Evolutionary conservation across 1,284 basidiomycete genomes (phyloP).

Genomic region (Sphaerobolus stellatus): DNA sequence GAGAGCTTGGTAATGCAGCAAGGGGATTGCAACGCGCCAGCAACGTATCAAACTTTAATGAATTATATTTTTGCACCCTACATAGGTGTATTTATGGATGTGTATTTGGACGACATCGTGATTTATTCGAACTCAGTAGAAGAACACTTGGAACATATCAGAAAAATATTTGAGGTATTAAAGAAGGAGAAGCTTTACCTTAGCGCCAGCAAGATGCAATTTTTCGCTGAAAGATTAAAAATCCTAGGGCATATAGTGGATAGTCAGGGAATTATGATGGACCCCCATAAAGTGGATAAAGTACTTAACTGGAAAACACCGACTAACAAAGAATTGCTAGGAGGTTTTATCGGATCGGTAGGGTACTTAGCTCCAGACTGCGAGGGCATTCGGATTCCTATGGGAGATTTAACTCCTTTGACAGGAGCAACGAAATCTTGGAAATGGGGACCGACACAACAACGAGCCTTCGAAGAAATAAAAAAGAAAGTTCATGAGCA

Average conservation of each 20-base stretch:
- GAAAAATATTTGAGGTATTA: conserved; percentile 24
- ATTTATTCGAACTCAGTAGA: conserved; percentile 24
- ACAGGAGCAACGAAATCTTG: conserved; percentile 15
- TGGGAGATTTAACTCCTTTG: conserved; percentile 19
- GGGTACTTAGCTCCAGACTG: conserved; percentile 25
- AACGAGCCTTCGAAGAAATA: conserved; percentile 30
- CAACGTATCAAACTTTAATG: conserved; percentile 31
- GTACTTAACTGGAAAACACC: conserved; percentile 21
- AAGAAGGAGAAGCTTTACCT: conserved; percentile 24
- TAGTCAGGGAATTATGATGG: conserved; percentile 28
- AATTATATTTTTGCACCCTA: conserved; percentile 29
- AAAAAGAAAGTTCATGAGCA: conserved; percentile 22
- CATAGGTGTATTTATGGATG: conserved; percentile 29
- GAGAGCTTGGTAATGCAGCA: conserved; percentile 32
- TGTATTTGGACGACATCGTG: conserved; percentile 37
- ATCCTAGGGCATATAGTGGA: conserved; percentile 33
- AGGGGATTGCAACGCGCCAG: conserved; percentile 29
- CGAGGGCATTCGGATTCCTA: conserved; percentile 20
- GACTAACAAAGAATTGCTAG: conserved; percentile 19
- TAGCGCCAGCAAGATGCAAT: conserved; percentile 27
- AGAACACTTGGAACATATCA: conserved; percentile 30
- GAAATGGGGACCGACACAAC: conserved; percentile 25
- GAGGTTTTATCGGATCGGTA: conserved; percentile 26
- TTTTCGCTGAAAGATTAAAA: conserved; percentile 24
- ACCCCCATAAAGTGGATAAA: conserved; percentile 33